Evolutionary conservation across 805 yeast genomes (phyloP).

Genomic region (Candida schatavii): DNA sequence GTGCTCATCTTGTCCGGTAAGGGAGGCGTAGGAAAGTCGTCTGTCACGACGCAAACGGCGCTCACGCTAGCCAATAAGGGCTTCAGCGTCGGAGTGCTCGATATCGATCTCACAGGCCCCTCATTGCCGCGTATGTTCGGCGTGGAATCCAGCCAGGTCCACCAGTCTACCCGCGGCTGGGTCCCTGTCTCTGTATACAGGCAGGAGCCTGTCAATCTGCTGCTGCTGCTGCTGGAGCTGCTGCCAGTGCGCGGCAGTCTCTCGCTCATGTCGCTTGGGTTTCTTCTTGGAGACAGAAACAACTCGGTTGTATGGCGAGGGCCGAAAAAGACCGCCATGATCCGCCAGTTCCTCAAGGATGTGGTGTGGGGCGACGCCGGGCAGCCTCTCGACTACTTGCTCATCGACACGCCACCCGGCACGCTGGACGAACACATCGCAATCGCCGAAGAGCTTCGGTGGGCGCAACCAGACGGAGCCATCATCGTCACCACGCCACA

Average conservation of each 20-base stretch:
- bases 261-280: constrained; percentile 84
- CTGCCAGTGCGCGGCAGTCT: constrained; percentile 37
- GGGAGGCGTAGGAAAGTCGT: constrained; percentile 97
- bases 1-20: constrained; percentile 85
- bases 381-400: constrained; percentile 58
- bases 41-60: constrained; percentile 92
- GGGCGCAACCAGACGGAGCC: constrained; percentile 82
- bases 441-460: constrained; percentile 83
- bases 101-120: constrained; percentile 95
- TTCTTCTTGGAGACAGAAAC: constrained; percentile 77
- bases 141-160: constrained; percentile 72
- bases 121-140: constrained; percentile 97
- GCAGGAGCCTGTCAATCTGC: not conserved
- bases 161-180: constrained; percentile 85
- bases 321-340: constrained; percentile 97
- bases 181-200: constrained; percentile 64
- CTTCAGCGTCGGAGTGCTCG: constrained; percentile 86
- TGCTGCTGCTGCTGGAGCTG: constrained; percentile 17
- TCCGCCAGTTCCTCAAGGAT: constrained; percentile 85
- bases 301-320: constrained; percentile 98
- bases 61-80: constrained; percentile 71
- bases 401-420: constrained; percentile 98
- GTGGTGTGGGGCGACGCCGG: constrained; percentile 78
- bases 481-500: constrained; percentile 97
- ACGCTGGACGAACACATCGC: constrained; percentile 98